Conservation (phyloP, 352 stramenopile genomes). For the Phytophthora pseudosyringae region DNA sequence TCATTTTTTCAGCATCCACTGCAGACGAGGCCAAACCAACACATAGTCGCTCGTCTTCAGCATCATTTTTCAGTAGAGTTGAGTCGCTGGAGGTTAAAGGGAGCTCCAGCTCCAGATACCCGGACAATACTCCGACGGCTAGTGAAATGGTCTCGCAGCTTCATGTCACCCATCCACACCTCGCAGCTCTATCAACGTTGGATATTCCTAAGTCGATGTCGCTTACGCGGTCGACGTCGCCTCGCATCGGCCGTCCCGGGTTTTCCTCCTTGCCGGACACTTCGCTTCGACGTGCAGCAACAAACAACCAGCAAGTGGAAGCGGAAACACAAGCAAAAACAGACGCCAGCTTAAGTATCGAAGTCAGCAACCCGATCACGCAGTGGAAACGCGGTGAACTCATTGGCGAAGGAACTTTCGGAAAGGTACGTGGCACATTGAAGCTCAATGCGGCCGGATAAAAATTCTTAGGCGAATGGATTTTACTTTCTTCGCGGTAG, state of each 20-base stretch:
- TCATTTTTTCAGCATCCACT: constrained; percentile 42
- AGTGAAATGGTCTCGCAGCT: constrained; percentile 47
- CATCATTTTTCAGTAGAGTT: constrained; percentile 9
- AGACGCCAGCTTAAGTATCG: background rate
- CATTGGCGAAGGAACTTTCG: constrained; percentile 96
- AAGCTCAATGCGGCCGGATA: background rate
- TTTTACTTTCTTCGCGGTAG: constrained; percentile 16
- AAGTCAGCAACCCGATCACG: constrained; percentile 47
- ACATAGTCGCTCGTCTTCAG: constrained; percentile 2
- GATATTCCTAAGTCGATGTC: constrained; percentile 45
- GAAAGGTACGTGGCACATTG: constrained; percentile 49
- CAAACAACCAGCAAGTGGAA: constrained; percentile 27
- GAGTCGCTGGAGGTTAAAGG: constrained; percentile 9
- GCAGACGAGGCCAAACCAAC: constrained; percentile 11
- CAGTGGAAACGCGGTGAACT: constrained; percentile 94
- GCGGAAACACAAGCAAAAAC: constrained; percentile 4
- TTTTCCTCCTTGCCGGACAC: constrained; percentile 39
- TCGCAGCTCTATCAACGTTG: constrained; percentile 17
- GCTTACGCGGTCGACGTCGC: constrained; percentile 58
- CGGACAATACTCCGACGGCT: constrained; percentile 26
- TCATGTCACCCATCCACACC: constrained; percentile 37
- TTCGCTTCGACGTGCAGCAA: constrained; percentile 17
- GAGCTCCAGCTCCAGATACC: constrained; percentile 3
- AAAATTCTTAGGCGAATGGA: background rate
- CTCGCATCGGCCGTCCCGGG: constrained; percentile 39